Base-by-base conservation (phyloP, 345 rosid species). In the Rhodamnia rubescens region DNA sequence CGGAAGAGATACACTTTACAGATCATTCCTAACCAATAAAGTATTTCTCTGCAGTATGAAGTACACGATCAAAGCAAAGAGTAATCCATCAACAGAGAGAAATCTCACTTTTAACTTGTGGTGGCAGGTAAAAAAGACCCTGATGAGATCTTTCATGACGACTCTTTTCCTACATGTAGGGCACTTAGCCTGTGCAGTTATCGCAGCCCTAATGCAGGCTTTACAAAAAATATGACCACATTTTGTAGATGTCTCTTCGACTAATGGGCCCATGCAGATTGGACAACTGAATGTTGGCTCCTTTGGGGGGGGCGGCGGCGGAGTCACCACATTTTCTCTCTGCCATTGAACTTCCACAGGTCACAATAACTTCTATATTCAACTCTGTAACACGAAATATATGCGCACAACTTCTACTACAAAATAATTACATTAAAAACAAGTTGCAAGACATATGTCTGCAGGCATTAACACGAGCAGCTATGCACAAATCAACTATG, bases 181-280 rank as follows among this genome's bases (percentile, higher is more conserved):
- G 86, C 99, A 98, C 89, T 93, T 95, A 49, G 87, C 88, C 90
- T 94, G 96, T 32, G 69, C 26, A 64, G 92, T 84, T 53, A 96
- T 86, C 6, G 97, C 99, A 49, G 85, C 83, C 92, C 58, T 91
- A 51, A 98, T 94, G 89, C 99, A 98, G 56, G 42, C 59, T 88
- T 90, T 92, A 87, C 99, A 98, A 92, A 96, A 98, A 57, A 98
- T 98, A 84, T 98, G 99, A 78, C 99, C 99, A 88, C 99, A 98
- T 87, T 91, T 96, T 27, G 99, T 98, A 22, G 99, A 91, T 84
- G 88, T 89, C 92, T 94, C 99, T 90, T 94, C 93, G 0, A 87
- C 92, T 36, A 98, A 87, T 74, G 95, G 92, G 82, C 94, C 90
- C 96, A 98, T 64, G 90, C 99, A 98, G 82, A 98, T 95, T 81